phyloP scores from a whole-genome alignment of 371 early-diverging fungal genomes.

The Quaeritorhiza haematococci region DNA sequence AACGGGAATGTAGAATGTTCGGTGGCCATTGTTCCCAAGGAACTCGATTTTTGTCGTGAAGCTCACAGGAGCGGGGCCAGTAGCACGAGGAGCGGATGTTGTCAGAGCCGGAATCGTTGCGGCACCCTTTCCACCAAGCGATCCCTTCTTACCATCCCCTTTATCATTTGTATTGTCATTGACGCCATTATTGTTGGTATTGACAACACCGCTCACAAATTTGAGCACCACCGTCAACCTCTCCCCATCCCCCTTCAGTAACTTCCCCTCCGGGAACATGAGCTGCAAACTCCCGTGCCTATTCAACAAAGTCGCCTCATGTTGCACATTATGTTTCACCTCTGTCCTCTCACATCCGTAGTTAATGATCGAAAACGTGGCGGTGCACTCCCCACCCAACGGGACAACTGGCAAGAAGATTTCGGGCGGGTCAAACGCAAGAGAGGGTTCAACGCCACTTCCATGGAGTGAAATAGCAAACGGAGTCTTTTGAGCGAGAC shows the following conservation, averaged over 20 bases:
- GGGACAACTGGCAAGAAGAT: conserved; percentile 38
- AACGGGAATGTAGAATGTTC: conserved; percentile 33
- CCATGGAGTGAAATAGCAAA: conserved; percentile 23
- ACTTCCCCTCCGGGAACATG: conserved; percentile 42
- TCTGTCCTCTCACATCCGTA: conserved; percentile 45
- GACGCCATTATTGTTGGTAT: too few species aligned
- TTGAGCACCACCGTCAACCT: conserved; percentile 29
- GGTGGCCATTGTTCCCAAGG: conserved; percentile 17
- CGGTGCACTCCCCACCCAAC: conserved; percentile 18
- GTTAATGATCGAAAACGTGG: conserved; percentile 37
- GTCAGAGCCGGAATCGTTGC: too few species aligned
- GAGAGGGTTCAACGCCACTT: conserved; percentile 37
- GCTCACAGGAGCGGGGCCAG: conserved; percentile 21
- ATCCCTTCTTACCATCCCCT: background rate
- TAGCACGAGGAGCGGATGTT: too few species aligned
- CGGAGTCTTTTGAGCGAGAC: conserved; percentile 10
- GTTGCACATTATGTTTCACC: conserved; percentile 19
- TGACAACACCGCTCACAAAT: too few species aligned
- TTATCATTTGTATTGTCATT: too few species aligned
- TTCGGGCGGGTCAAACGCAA: conserved; percentile 43
- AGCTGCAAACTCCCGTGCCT: conserved; percentile 18
- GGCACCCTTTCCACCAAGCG: background rate
- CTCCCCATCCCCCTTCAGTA: conserved; percentile 39
- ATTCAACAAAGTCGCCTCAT: conserved; percentile 8
- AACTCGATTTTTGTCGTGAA: conserved; percentile 38